Evolutionary conservation across 805 yeast genomes (phyloP).

Genomic region (Ogataea degrootiae): DNA sequence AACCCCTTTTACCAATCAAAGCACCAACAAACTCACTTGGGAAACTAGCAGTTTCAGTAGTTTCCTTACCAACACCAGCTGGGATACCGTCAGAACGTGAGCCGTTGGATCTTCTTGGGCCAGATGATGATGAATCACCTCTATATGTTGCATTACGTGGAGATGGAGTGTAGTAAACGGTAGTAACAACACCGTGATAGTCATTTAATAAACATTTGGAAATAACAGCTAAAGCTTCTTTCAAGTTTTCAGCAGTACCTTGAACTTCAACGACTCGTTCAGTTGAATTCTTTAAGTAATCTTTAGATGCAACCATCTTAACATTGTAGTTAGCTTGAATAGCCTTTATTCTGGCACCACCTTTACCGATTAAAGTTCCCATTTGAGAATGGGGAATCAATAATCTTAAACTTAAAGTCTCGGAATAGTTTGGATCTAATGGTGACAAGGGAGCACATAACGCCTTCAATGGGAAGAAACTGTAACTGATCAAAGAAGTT

Average conservation of each 20-base stretch:
- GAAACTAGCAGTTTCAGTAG: conserved; percentile 47
- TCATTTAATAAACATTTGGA: conserved; percentile 74
- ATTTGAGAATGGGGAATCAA: conserved; percentile 79
- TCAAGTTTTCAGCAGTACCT: conserved; percentile 64
- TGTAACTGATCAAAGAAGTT: conserved; percentile 35
- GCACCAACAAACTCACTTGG: conserved; percentile 87
- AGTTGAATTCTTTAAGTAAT: conserved; percentile 72
- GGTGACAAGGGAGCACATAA: conserved; percentile 48
- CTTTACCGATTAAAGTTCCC: conserved; percentile 85
- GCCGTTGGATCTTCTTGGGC: conserved; percentile 6
- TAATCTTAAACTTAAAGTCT: conserved; percentile 57
- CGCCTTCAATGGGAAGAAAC: conserved; percentile 56
- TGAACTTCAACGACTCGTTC: conserved; percentile 86
- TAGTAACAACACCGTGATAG: conserved; percentile 60
- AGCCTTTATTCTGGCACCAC: conserved; percentile 74
- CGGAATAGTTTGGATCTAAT: conserved; percentile 47
- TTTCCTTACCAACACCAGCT: conserved; percentile 22
- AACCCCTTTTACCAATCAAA: conserved; percentile 79
- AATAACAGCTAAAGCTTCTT: conserved; percentile 51
- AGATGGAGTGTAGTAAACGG: conserved; percentile 57
- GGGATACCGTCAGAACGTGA: conserved; percentile 2
- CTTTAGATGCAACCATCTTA: conserved; percentile 84
- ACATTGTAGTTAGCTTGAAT: conserved; percentile 66
- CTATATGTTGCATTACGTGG: conserved; percentile 18
- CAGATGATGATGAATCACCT: conserved; percentile 4